phyloP scores from a whole-genome alignment of 2,329 filamentous ascomycete species.

The Colletotrichum filicis region DNA sequence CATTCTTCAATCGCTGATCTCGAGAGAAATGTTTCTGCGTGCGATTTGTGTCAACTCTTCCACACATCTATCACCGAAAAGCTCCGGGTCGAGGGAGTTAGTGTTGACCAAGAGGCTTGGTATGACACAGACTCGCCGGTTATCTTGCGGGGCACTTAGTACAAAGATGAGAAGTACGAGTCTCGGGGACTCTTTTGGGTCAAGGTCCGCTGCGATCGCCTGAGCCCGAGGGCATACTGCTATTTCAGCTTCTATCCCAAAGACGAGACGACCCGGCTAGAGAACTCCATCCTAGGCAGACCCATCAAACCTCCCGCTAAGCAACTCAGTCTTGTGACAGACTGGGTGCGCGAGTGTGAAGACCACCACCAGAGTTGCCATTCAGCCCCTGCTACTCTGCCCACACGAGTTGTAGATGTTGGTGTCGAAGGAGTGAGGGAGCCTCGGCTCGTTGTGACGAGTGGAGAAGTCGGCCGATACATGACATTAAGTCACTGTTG shows the following conservation, averaged over 20 bases:
- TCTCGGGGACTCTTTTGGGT: neutral
- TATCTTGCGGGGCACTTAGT: neutral
- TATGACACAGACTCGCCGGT: neutral
- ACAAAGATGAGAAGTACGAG: neutral
- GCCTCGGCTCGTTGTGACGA: neutral
- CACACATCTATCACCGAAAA: neutral
- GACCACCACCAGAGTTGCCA: neutral
- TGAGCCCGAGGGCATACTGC: neutral
- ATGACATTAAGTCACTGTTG: slow-evolving; percentile 10
- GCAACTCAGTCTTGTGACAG: neutral
- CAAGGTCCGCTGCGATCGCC: neutral
- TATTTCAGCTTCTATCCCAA: neutral
- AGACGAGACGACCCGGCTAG: neutral
- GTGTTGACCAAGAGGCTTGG: neutral
- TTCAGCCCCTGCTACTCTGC: neutral
- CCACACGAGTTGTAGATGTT: slow-evolving; percentile 3
- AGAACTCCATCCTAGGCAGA: neutral
- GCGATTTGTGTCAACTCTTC: neutral
- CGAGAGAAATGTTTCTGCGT: neutral
- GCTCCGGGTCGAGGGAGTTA: neutral
- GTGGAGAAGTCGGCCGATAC: neutral
- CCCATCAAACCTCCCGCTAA: neutral
- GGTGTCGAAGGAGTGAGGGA: neutral
- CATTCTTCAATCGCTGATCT: neutral
- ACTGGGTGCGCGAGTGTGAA: neutral